Base-by-base conservation (phyloP, 176 grass and related monocot genomes). In the Ananas comosus region DNA sequence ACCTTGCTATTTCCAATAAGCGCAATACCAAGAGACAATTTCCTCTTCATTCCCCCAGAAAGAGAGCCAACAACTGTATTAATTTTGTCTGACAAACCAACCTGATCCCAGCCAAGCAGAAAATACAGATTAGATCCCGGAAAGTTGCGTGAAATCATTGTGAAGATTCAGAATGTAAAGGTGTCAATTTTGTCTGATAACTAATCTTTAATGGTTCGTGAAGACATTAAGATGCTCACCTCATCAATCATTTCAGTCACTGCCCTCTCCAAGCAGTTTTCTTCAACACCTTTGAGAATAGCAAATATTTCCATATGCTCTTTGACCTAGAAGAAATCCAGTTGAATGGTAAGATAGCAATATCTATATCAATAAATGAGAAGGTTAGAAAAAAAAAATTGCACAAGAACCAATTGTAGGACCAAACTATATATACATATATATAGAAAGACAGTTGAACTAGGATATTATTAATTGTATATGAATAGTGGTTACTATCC, bases 1-100 rank as follows among this genome's bases (percentile, higher is more conserved):
- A 84, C 82, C 82, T 84, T 84, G 82, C 82, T 84, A 57, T 79
- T 84, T 74, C 82, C 82, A 74, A 84, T 84, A 51, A 84, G 76
- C 22, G 82, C 76, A 64, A 84, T 84, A 64, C 76, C 82, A 65
- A 84, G 82, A 70, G 82, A 84, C 18, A 84, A 53, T 69, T 84
- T 84, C 61, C 82, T 79, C 71, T 74, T 84, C 82, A 84, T 84
- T 70, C 82, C 82, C 73, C 82, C 82, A 56, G 82, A 84, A 79
- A 84, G 82, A 65, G 82, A 72, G 18, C 76, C 71, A 11, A 84
- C 70, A 66, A 75, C 63, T 66, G 75, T 74, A 48, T 69, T 79
- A 61, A 63, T 24, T 84, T 84, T 84, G 24, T 84, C 82, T 48
- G 70, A 18, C 78, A 84, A 79, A 25, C 82, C 82, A 79, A 84